Conservation (phyloP, 495 filamentous ascomycete species). For the Talaromyces adpressus region DNA sequence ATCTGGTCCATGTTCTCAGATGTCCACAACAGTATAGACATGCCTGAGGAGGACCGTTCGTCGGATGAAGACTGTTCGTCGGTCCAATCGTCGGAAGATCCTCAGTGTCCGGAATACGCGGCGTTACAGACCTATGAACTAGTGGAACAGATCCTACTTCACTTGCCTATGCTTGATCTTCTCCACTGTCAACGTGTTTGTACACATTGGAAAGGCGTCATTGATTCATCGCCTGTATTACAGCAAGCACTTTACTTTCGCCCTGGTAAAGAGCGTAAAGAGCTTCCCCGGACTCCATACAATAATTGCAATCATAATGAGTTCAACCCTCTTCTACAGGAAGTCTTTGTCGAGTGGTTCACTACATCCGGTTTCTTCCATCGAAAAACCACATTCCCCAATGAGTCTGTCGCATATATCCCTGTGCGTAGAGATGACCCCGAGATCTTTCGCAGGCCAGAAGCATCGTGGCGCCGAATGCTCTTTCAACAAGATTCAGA, state of each 20-base stretch:
- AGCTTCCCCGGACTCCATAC: no score
- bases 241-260: not conserved
- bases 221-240: not conserved
- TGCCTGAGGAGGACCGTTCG: no score
- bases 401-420: not conserved
- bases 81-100: no score
- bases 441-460: not conserved
- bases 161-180: slow-evolving; percentile 2
- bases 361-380: no score
- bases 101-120: no score
- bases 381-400: no score
- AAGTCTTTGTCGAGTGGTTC: not conserved
- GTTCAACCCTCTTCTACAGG: not conserved
- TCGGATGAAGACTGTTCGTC: no score
- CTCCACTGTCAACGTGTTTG: not conserved
- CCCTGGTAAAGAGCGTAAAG: no score
- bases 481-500: not conserved
- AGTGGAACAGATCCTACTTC: not conserved
- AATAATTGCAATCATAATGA: no score
- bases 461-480: not conserved
- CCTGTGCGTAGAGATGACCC: not conserved
- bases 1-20: not conserved
- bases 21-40: not conserved
- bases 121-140: not conserved
- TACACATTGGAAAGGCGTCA: not conserved